These are phyloP conservation scores for Beta corolliflora DNA, from an alignment of 179 eudicot species.

Conservation along the genomic window DNA sequence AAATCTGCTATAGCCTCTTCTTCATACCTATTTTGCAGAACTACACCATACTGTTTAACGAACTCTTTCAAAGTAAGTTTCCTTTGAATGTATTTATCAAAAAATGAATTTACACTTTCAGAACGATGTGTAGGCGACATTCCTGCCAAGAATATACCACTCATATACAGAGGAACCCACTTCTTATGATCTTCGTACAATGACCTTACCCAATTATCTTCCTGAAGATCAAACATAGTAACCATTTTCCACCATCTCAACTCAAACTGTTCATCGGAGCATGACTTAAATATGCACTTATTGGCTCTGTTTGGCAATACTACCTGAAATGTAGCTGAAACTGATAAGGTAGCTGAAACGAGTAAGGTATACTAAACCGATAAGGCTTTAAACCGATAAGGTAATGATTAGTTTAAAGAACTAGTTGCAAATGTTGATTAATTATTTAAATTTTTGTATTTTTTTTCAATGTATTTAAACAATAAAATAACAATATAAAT, in stretches of 20 bases:
- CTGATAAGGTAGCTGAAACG: no score
- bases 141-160: constrained; percentile 47
- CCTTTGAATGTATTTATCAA: constrained; percentile 50
- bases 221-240: constrained; percentile 48
- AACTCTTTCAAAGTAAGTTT: constrained; percentile 47
- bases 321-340: no score
- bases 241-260: constrained; percentile 50
- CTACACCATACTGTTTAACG: constrained; percentile 47
- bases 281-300: constrained; percentile 48
- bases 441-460: no score
- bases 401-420: no score
- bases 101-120: constrained; percentile 46
- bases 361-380: no score
- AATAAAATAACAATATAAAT: no score
- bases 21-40: constrained; percentile 50
- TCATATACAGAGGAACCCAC: constrained; percentile 45
- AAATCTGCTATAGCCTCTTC: constrained; percentile 55
- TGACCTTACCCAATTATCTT: constrained; percentile 47
- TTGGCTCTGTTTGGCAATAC: no score
- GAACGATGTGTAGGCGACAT: constrained; percentile 43
- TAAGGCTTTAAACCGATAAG: no score
- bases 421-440: no score
- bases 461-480: no score
- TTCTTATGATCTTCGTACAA: constrained; percentile 47
- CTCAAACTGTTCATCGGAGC: constrained; percentile 49